Percentiles rank a stretch among this genome's conserved stretches.
phyloP scores from a whole-genome alignment of 2,329 filamentous ascomycete genomes.

The Nothophaeocryptopus gaeumannii region DNA sequence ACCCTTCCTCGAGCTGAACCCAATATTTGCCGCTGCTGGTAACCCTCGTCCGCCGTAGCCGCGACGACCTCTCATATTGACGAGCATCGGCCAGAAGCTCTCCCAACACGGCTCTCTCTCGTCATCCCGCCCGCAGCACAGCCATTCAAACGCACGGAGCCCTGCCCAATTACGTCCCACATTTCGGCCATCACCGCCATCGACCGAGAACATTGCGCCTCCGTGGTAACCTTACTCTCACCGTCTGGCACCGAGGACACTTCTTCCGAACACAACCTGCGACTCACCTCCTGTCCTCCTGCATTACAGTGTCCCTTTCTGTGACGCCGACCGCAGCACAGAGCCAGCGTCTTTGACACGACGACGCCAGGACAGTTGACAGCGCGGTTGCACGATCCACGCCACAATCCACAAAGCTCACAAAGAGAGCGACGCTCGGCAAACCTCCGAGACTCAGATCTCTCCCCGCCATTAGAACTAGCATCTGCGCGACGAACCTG shows the following conservation, averaged over 20 bases:
- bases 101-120: slow-evolving; percentile 4
- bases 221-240: too few species aligned
- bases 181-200: slow-evolving; percentile 4
- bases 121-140: slow-evolving; percentile 12
- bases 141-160: slow-evolving; percentile 8
- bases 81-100: neutral
- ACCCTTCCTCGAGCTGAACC: slow-evolving; percentile 17
- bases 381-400: slow-evolving; percentile 17
- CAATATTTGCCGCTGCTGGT: slow-evolving; percentile 9
- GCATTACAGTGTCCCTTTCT: slow-evolving; percentile 5
- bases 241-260: neutral
- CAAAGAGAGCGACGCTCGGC: slow-evolving; percentile 8
- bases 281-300: neutral
- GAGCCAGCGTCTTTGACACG: slow-evolving; percentile 8
- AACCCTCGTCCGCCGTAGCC: slow-evolving; percentile 15
- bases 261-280: slow-evolving; percentile 8
- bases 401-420: slow-evolving; percentile 4
- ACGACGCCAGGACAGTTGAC: slow-evolving; percentile 8
- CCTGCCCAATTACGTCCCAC: slow-evolving; percentile 5
- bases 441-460: slow-evolving; percentile 10
- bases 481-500: slow-evolving; percentile 7
- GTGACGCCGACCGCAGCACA: slow-evolving; percentile 12
- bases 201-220: slow-evolving; percentile 1
- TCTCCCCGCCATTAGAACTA: slow-evolving; percentile 14
- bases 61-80: slow-evolving; percentile 13